A percentile compares a stretch with the other conserved stretches of the same genome.
Conservation (phyloP, 176 grass and related monocot genomes). For the Aegilops bicornis region DNA sequence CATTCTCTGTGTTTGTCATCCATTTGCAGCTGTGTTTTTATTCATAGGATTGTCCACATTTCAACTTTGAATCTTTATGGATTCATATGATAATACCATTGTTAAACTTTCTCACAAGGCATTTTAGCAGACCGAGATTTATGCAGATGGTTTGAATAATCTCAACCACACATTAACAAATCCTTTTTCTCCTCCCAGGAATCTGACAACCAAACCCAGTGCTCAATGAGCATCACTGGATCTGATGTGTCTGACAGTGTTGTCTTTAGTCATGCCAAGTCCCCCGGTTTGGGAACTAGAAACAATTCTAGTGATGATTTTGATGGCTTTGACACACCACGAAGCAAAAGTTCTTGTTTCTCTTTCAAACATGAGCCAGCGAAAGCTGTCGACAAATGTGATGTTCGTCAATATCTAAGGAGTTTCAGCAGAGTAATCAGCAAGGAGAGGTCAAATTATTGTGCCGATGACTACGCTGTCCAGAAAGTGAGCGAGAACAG, state of each 20-base stretch:
- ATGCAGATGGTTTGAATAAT: not conserved
- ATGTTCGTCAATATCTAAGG: slow-evolving; percentile 42
- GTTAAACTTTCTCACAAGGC: not conserved
- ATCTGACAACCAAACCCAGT: slow-evolving; percentile 56
- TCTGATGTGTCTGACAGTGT: slow-evolving; percentile 38
- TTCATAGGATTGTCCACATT: not conserved
- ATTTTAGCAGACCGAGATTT: slow-evolving; percentile 13
- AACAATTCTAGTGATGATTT: slow-evolving; percentile 29
- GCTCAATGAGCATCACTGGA: slow-evolving; percentile 46
- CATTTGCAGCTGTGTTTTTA: not conserved
- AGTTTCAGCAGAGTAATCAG: slow-evolving; percentile 35
- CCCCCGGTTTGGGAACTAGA: slow-evolving; percentile 6
- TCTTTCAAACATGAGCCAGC: slow-evolving; percentile 32
- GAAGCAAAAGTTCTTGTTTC: slow-evolving; percentile 40
- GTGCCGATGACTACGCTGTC: slow-evolving; percentile 47
- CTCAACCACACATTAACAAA: not conserved
- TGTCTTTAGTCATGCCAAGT: slow-evolving; percentile 12
- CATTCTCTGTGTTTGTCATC: not conserved
- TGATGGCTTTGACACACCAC: slow-evolving; percentile 37
- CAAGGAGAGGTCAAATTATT: slow-evolving; percentile 42
- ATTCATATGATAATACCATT: not conserved
- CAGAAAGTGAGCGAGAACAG: slow-evolving; percentile 19
- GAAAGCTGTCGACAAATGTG: slow-evolving; percentile 23
- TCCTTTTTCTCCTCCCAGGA: slow-evolving; percentile 22
- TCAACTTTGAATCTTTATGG: not conserved